Evolutionary conservation across 2,329 filamentous ascomycete genomes (phyloP), one percentile per base, ranked within the genome.

Genomic region (Ophiognomonia clavigignenti-juglandacearum): DNA sequence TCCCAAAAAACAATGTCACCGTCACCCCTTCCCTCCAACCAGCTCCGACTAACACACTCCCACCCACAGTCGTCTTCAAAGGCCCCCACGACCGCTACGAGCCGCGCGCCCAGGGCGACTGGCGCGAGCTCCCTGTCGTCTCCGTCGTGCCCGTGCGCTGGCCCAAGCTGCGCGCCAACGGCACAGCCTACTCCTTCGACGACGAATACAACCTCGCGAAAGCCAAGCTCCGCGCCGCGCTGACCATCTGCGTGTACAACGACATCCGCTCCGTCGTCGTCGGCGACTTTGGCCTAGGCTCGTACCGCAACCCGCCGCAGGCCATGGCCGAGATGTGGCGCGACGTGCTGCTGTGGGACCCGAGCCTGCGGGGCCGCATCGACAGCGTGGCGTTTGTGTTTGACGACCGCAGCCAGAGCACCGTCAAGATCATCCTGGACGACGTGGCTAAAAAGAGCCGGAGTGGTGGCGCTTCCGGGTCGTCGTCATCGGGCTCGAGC

Each of bases 111-210:
- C 68, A 74, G 35, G 63, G 71, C 22, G 59, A 64, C 39, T 85
- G 76, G 77, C 67, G 66, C 55, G 71, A 77, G 38, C 66, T 88
- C 24, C 84, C 85, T 9, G 82, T 90, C n/a, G 78, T 89, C 47
- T 88, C 84, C 2, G 82, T 89, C 18, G 78, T 83, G 19, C 85
- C 86, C 9, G 80, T 84, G 7, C 78, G 83, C 20, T 80, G 85
- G 66, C 86, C 86, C 16, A 89, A 88, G 64, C 75, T 90, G 32
- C 82, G 82, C 56, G 78, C 81, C 50, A 72, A 73, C 40, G 82
- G 81, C n/a, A 72, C 72, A 51, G 79, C 78, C 53, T 90, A 88
- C 64, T 85, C 83, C 0, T 90, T 91, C 63, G 71, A 73, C 4
- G 74, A 83, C 57, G 86, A 90, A 65, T 78, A 78, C 51, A 80